Evolutionary conservation across 495 filamentous ascomycete species (phyloP), one percentile per base, ranked within the genome.

Genomic region (Pseudevernia furfuracea): DNA sequence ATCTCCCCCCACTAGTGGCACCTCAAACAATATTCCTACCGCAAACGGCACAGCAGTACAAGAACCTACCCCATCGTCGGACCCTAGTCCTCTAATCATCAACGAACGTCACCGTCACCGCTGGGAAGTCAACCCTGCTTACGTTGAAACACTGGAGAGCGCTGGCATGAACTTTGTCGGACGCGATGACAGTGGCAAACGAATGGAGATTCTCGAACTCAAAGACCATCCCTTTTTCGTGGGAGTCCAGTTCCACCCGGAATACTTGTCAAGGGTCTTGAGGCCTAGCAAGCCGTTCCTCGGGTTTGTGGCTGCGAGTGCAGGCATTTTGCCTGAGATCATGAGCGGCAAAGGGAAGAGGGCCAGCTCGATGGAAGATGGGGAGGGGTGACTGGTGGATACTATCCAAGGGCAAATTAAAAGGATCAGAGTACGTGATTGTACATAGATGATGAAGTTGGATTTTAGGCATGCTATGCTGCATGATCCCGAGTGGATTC

Each of bases 181-280:
- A 55, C 93, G 90, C 74, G 94, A 97, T 74, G 86, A 89, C 65
- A 82, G 77, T 60, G 90, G 90, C 41, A 82, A 87, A 73, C 86
- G 93, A 14, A 94, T 97, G 90, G 94, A 97, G 79, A 82, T 94
- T 61, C 76, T 97, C 32, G 94, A 98, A 76, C 74, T 97, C 59
- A 85, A 83, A 71, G 89, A 96, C 64, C 94, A 98, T 73, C 89
- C 89, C 2, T 98, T 84, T 80, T 98, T 87, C 72, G 89, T 98
- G 23, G 94, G 86, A 64, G 90, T 94, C 25, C 90, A 95, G 74
- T 92, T 88, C 72, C 91, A 96, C 75, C 91, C 91, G 0, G 91
- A 96, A 72, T 95, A 94, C 66, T 76, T 89, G 46, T 82, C 77
- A 39, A 80, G 87, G 41, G 90, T 94, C 9, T 76, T 93, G 67